Conservation (phyloP, 225 moss, liverwort and hornwort species). For the Physcomitrellopsis africana region DNA sequence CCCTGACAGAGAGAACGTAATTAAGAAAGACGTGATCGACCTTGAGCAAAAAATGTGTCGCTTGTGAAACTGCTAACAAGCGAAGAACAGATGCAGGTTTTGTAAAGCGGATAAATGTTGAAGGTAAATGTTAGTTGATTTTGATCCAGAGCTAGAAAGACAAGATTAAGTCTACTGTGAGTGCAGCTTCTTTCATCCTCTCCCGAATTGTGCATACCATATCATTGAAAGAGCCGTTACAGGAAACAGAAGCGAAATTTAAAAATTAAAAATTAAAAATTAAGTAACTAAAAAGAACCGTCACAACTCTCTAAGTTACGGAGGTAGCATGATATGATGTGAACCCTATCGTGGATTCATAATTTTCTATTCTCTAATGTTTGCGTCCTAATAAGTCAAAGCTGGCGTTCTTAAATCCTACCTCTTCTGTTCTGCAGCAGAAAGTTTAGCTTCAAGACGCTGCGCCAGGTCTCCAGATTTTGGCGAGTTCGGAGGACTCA, state of each 20-base stretch:
- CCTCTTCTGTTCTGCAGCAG: constrained; percentile 97
- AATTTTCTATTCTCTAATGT: not conserved
- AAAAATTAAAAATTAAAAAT: too few species aligned
- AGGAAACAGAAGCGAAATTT: not conserved
- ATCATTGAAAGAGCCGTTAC: not conserved
- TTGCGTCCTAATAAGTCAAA: not conserved
- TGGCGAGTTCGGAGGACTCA: constrained; percentile 80
- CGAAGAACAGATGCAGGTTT: constrained; percentile 11
- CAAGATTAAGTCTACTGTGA: not conserved
- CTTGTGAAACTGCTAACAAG: not conserved
- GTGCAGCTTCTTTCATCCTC: not conserved
- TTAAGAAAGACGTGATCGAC: not conserved
- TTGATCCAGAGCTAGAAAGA: not conserved
- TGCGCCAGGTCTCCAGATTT: constrained; percentile 81
- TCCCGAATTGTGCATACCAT: not conserved
- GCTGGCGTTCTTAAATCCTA: constrained; percentile 27
- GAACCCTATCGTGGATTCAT: not conserved
- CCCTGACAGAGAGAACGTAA: constrained; percentile 40
- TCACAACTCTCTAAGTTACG: constrained; percentile 44
- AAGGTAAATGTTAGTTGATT: not conserved
- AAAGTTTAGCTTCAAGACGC: constrained; percentile 96
- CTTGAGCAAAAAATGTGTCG: constrained; percentile 1
- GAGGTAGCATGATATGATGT: not conserved
- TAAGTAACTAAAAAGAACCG: constrained; percentile 11
- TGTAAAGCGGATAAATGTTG: not conserved